Evolutionary conservation across 495 filamentous ascomycete species (phyloP), one percentile per base, ranked within the genome.

Genomic region (Astrothelium subdiscretum): DNA sequence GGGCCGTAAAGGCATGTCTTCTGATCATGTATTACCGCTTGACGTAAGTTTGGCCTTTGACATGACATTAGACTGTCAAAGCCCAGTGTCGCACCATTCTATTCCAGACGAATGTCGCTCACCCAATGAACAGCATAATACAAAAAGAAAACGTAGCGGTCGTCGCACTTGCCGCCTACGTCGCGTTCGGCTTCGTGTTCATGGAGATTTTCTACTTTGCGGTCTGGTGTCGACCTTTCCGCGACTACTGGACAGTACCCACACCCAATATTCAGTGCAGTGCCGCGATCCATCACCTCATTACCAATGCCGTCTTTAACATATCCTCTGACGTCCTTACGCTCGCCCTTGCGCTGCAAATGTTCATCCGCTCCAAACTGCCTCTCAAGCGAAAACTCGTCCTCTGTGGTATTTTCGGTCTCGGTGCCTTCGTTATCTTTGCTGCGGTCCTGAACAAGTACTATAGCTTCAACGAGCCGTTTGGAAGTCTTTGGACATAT

Each of bases 301-400:
- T 88, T 62, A 84, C 79, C 5, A 83, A 85, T 62, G 81, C 84
- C 22, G 83, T 84, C 18, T 82, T 87, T 74, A 87, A 87, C 65
- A 81, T 87, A 61, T 80, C 82, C 8, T 87, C 84, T 1, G 85
- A 88, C 62, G 62, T 81, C 18, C 72, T 80, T 58, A 86, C 87
- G 77, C 77, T 87, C 35, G 74, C 72, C 58, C 80, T 87, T 31
- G 83, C 81, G 1, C 73, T 88, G 15, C 83, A 83, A 0, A 74
- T 87, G 24, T 75, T 87, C 15, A 72, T 85, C 58, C 77, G 77
- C 31, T 75, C 80, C 0, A 76, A 80, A 31, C 72, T 87, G 24
- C 79, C 82, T 1, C 59, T 72, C 24, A 58, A 69, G 40, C 65
- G 80, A 29, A 88, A 87, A 68, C 43, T 80, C 3, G 69, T 85